Base-by-base conservation (phyloP, 495 filamentous ascomycete genomes). In the Penicillium cataractarum region DNA sequence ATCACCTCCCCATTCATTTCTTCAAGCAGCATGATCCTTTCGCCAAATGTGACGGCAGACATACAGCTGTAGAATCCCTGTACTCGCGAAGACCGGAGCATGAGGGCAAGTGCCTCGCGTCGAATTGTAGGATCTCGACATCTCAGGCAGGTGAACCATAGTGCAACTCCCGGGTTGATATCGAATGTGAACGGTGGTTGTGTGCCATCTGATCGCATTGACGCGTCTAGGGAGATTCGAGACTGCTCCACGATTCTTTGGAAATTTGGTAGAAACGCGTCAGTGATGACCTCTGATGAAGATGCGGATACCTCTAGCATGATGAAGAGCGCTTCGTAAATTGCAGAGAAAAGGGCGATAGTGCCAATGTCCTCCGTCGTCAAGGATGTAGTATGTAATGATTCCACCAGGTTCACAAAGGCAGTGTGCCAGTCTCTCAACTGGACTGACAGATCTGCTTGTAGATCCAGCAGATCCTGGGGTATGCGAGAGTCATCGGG, bases 151-250 rank as follows among this genome's bases (percentile, higher is more conserved):
- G 70, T 71, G 19, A 75, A 58, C 51, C 67, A 73, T 0, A 73
- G 65, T 4, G 71, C 70, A 8, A 69, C 31, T 4, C 65, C 68
- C 10, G 75, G 55, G 9, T 65, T 67, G 15, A 71, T 40, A 19
- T 77, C 74, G 32, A 75, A 76, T 10, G 71, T 75, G 39, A 71
- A 75, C 6, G 69, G 69, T 21, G 71, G 67, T 26, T 73, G 67
- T 9, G 61, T 65, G 2, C 71, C 68, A 35, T 73, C 68, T 39
- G 59, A 21, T n/a, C 60, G 54, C 17, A 49, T 48, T 2, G 63
- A 64, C 7, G 59, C 60, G 9, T 65, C 33, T 0, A 71, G 52
- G 8, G 65, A 58, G 24, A 71, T 55, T 13, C 51, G 50, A 10
- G 67, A 64, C 44, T 77, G 64, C 27, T 74, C 62, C n/a, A 77